Evolutionary conservation across 208 protist genomes (phyloP).

Genomic region (Vickermania ingenoplastis): DNA sequence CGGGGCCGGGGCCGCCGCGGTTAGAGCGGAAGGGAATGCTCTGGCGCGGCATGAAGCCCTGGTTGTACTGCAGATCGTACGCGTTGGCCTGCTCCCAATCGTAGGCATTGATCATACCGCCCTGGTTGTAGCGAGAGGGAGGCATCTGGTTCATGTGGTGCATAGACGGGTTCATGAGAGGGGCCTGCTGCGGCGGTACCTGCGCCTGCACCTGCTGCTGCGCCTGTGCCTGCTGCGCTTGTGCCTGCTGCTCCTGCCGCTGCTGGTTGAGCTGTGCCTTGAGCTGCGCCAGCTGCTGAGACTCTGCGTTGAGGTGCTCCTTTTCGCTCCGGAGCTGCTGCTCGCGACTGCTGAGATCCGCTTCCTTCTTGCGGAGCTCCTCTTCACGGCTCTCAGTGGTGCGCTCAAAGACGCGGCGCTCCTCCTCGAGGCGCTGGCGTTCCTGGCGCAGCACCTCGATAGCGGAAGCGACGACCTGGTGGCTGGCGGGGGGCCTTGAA

Average conservation of each 20-base stretch:
- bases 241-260: slow-evolving; percentile 26
- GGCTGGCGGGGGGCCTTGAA: slow-evolving; percentile 44
- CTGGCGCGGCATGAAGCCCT: not conserved
- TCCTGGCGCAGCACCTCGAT: slow-evolving; percentile 31
- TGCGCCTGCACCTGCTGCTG: slow-evolving; percentile 8
- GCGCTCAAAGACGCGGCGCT: slow-evolving; percentile 32
- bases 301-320: slow-evolving; percentile 29
- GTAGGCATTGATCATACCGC: no score
- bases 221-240: not conserved
- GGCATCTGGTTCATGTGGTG: not conserved
- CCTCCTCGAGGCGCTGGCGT: slow-evolving; percentile 30
- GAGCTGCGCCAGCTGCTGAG: slow-evolving; percentile 19
- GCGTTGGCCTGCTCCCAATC: no score
- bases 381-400: slow-evolving; percentile 29
- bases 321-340: slow-evolving; percentile 16
- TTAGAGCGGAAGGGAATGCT: not conserved
- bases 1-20: not conserved
- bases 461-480: slow-evolving; percentile 26
- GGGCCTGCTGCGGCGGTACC: not conserved
- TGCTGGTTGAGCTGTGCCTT: slow-evolving; percentile 31
- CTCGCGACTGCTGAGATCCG: slow-evolving; percentile 20
- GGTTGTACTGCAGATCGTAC: not conserved
- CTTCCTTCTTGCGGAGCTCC: slow-evolving; percentile 35
- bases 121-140: not conserved
- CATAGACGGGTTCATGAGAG: not conserved